These are phyloP conservation scores for Boletus rufocinnamomeus DNA, from an alignment of 768 basidiomycete species.

Conservation along the genomic window DNA sequence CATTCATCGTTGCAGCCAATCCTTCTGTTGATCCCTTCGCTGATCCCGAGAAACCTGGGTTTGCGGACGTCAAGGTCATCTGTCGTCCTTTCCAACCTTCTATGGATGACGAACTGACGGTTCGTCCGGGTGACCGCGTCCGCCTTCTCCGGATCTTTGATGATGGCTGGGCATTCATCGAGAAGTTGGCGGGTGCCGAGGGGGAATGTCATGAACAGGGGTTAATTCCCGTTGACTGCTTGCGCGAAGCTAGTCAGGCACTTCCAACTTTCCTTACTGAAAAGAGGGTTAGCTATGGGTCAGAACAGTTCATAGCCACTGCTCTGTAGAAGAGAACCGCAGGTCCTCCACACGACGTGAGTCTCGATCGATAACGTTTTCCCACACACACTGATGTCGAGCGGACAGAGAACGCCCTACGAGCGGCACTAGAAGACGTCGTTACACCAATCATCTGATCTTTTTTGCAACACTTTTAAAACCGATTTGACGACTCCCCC, in stretches of 20 bases:
- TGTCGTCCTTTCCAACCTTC: constrained; percentile 57
- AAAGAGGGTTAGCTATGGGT: constrained; percentile 45
- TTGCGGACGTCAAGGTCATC: constrained; percentile 49
- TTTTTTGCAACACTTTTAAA: not conserved
- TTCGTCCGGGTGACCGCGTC: constrained; percentile 52
- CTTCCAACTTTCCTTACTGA: constrained; percentile 50
- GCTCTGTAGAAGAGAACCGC: not conserved
- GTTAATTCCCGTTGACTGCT: constrained; percentile 70
- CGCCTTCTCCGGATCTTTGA: constrained; percentile 57
- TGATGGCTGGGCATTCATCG: constrained; percentile 71
- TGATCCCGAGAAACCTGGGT: constrained; percentile 34
- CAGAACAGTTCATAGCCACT: not conserved
- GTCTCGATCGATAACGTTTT: not conserved
- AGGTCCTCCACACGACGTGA: not conserved
- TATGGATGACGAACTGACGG: constrained; percentile 59
- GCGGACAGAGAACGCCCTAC: not conserved
- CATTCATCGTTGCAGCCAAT: constrained; percentile 9
- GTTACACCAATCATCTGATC: not conserved
- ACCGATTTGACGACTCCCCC: not conserved
- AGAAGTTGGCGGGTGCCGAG: constrained; percentile 37
- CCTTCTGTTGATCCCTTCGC: constrained; percentile 36
- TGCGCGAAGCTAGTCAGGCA: constrained; percentile 49
- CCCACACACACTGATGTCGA: not conserved
- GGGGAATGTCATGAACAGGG: constrained; percentile 37
- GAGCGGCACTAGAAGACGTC: not conserved